A percentile compares a stretch with the other conserved stretches of the same genome.
Conservation (phyloP, 176 grass and related monocot species). For the Eragrostis nindensis region DNA sequence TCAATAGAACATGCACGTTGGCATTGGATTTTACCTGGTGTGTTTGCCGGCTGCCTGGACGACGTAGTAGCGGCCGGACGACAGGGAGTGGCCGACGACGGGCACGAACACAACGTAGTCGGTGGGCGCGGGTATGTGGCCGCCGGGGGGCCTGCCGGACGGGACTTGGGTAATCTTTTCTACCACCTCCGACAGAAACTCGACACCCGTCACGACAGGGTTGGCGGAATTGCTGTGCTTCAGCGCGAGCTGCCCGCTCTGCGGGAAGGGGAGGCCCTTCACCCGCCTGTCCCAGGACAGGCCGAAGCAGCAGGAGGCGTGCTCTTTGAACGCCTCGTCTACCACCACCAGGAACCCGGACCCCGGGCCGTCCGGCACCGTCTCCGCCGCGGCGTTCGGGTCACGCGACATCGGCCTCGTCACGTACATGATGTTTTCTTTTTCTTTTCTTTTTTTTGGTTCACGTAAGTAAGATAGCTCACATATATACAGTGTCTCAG, state of each 20-base stretch:
- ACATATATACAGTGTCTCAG: too few species aligned
- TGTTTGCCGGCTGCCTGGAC: constrained; percentile 22
- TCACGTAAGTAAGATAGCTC: too few species aligned
- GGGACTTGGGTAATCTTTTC: too few species aligned
- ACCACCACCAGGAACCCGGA: constrained; percentile 47
- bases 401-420: constrained; percentile 38
- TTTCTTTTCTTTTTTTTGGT: too few species aligned
- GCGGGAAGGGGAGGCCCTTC: constrained; percentile 52
- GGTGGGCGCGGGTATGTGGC: neutral
- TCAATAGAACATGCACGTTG: too few species aligned
- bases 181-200: neutral
- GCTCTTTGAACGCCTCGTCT: neutral
- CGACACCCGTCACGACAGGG: neutral
- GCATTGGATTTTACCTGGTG: too few species aligned
- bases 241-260: constrained; percentile 44
- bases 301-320: constrained; percentile 28
- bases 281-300: constrained; percentile 1
- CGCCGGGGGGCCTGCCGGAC: neutral
- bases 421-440: too few species aligned
- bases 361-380: constrained; percentile 6
- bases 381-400: neutral
- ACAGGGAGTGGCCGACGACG: constrained; percentile 27
- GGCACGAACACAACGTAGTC: constrained; percentile 35
- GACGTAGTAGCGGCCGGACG: constrained; percentile 42
- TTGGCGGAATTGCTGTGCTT: neutral